A percentile compares a stretch with the other conserved stretches of the same genome.
phyloP scores from a whole-genome alignment of 1,284 basidiomycete genomes.

The Tilletia setariae region DNA sequence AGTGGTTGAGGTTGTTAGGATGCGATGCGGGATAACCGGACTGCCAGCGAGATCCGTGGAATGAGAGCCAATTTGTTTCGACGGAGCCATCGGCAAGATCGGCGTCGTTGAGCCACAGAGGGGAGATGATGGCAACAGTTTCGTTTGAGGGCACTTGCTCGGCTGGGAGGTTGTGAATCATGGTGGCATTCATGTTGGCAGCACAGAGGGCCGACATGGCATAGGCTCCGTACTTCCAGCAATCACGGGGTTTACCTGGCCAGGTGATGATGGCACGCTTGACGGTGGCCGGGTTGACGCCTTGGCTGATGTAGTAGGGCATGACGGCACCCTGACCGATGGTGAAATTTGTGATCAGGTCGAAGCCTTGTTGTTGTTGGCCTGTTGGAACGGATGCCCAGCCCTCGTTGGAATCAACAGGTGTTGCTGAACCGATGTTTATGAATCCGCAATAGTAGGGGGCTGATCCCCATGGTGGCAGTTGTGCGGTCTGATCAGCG shows the following conservation, averaged over 20 bases:
- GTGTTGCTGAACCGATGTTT: constrained; percentile 33
- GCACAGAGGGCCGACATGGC: constrained; percentile 2
- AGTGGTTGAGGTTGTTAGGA: constrained; percentile 24
- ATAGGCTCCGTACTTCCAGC: constrained; percentile 38
- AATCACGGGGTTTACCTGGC: constrained; percentile 47
- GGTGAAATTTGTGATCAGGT: constrained; percentile 36
- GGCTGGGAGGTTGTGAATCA: neutral
- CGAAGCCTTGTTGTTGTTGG: constrained; percentile 28
- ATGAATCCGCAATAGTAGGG: constrained; percentile 30
- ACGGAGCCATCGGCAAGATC: constrained; percentile 35
- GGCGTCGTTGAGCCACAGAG: constrained; percentile 38
- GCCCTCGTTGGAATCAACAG: constrained; percentile 56
- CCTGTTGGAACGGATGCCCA: constrained; percentile 43
- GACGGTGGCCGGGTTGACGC: constrained; percentile 33
- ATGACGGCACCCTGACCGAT: constrained; percentile 26
- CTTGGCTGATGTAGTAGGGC: constrained; percentile 40
- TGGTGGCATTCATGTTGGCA: constrained; percentile 42
- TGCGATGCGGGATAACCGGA: constrained; percentile 31
- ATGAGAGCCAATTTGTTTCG: constrained; percentile 34
- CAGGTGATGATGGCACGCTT: constrained; percentile 46
- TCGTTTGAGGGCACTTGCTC: constrained; percentile 15
- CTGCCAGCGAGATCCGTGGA: constrained; percentile 40
- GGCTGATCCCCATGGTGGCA: constrained; percentile 26
- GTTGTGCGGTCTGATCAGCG: constrained; percentile 27
- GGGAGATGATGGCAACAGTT: constrained; percentile 39